Conservation (phyloP, 257 asterid species). For the Rehmannia glutinosa region DNA sequence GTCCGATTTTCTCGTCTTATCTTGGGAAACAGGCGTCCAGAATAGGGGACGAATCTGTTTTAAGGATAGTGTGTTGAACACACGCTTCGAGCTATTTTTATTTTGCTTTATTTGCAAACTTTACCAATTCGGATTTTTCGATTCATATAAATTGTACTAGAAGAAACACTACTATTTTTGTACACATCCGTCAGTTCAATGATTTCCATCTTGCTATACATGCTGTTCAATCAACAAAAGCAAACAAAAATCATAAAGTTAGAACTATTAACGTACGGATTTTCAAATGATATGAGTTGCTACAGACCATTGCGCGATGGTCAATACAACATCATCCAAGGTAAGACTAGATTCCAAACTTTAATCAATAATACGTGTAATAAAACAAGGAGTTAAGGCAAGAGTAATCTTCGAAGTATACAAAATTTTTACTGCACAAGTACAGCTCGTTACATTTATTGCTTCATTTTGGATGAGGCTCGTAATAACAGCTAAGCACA, state of each 20-base stretch:
- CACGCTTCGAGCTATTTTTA: too few relatives aligned
- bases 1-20: too few relatives aligned
- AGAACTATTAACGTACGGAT: too few relatives aligned
- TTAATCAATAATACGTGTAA: background rate
- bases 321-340: background rate
- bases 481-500: slow-evolving; percentile 22
- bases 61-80: too few relatives aligned
- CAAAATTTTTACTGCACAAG: slow-evolving; percentile 31
- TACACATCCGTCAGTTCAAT: background rate
- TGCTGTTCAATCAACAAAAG: background rate
- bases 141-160: too few relatives aligned
- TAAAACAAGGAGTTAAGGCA: background rate
- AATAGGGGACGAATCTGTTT: too few relatives aligned
- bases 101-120: too few relatives aligned
- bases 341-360: background rate
- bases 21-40: too few relatives aligned
- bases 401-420: slow-evolving; percentile 7
- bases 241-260: background rate
- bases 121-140: too few relatives aligned
- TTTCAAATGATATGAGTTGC: too few relatives aligned
- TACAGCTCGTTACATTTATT: slow-evolving; percentile 38
- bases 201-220: background rate
- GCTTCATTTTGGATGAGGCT: slow-evolving; percentile 26
- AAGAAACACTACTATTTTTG: too few relatives aligned
- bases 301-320: too few relatives aligned